Conservation (phyloP, 176 grass and related monocot genomes). For the Ensete glaucum region DNA sequence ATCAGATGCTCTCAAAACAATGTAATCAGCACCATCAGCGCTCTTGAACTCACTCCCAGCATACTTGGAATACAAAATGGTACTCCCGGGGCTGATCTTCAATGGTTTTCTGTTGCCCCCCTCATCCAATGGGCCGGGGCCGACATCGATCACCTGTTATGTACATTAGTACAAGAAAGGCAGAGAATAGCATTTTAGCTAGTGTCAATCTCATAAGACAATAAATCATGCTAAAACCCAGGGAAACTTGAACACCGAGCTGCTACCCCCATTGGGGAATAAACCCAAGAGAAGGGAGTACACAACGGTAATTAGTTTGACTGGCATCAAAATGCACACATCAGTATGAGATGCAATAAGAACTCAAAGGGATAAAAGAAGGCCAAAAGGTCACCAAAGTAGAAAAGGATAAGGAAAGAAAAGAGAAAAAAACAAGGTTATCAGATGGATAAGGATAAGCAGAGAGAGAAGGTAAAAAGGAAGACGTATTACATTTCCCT, state of each 20-base stretch:
- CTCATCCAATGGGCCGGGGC: slow-evolving; percentile 41
- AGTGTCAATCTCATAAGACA: not conserved
- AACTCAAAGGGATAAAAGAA: too few species aligned
- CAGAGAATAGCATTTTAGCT: not conserved
- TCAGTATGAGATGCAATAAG: too few species aligned
- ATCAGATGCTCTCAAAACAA: slow-evolving; percentile 49
- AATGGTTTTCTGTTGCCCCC: slow-evolving; percentile 42
- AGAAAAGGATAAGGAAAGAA: too few species aligned
- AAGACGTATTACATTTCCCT: too few species aligned
- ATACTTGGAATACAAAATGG: slow-evolving; percentile 44
- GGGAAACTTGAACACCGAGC: not conserved
- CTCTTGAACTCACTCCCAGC: slow-evolving; percentile 57
- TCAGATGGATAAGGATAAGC: too few species aligned
- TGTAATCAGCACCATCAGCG: slow-evolving; percentile 33
- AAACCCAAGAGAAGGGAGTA: too few species aligned
- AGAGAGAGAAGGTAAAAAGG: too few species aligned
- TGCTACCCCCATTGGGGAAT: too few species aligned
- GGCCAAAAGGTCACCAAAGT: too few species aligned
- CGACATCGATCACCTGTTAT: slow-evolving; percentile 39
- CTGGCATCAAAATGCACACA: too few species aligned
- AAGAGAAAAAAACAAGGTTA: too few species aligned
- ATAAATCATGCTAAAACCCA: not conserved
- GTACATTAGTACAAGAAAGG: not conserved
- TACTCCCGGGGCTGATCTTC: slow-evolving; percentile 34
- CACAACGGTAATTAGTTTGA: too few species aligned